phyloP scores from a whole-genome alignment of 73 alveolate genomes.

The Paramecium sexaurelia region DNA sequence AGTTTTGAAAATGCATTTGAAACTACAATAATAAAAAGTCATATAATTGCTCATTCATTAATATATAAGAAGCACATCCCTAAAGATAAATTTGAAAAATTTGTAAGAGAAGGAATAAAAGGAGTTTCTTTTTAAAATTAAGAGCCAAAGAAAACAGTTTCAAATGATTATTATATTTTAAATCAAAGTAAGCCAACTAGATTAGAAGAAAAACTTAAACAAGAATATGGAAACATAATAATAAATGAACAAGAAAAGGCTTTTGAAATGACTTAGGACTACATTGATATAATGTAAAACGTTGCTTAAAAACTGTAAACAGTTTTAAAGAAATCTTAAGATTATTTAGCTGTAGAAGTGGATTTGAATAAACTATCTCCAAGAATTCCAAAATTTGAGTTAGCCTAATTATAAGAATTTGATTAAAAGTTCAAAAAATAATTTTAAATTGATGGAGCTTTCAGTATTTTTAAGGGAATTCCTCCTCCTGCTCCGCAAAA shows the following conservation, averaged over 20 bases:
- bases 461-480: background rate
- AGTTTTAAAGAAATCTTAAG: background rate
- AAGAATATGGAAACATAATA: conserved; percentile 30
- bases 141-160: conserved; percentile 11
- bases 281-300: conserved; percentile 33
- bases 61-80: conserved; percentile 56
- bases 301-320: conserved; percentile 44
- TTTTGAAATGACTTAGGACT: conserved; percentile 50
- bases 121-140: conserved; percentile 6
- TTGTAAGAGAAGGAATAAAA: conserved; percentile 48
- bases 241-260: conserved; percentile 62
- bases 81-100: conserved; percentile 60
- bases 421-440: background rate
- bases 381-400: conserved; percentile 58
- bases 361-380: conserved; percentile 59
- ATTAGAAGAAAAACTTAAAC: conserved; percentile 10
- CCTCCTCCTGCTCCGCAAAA: background rate
- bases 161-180: conserved; percentile 54
- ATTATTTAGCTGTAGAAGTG: background rate
- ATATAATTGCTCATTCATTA: conserved; percentile 56
- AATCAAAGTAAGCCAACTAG: background rate
- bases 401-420: conserved; percentile 41
- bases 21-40: conserved; percentile 54
- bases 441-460: conserved; percentile 2
- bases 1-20: conserved; percentile 63